Percentiles rank a stretch among this genome's conserved stretches.
Conservation (phyloP, 1,284 basidiomycete species). For the Apiotrichum domesticum region DNA sequence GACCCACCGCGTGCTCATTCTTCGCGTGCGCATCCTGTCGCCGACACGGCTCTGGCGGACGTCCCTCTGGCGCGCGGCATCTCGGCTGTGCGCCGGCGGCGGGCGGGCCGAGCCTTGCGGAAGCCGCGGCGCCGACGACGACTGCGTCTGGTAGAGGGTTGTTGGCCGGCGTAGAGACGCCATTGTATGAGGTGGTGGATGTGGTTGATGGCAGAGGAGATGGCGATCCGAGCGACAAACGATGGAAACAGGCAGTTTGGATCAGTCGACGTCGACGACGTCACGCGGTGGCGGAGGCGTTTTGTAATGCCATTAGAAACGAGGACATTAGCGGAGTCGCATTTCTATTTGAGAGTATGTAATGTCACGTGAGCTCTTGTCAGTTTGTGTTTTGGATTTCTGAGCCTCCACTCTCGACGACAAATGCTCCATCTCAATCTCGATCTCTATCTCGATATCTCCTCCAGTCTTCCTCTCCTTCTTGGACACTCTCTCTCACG, state of each 20-base stretch:
- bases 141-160: conserved; percentile 4
- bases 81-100: neutral
- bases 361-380: too few species aligned
- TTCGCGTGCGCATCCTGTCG: conserved; percentile 81
- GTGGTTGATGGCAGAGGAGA: too few species aligned
- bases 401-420: too few species aligned
- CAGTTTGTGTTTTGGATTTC: too few species aligned
- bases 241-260: neutral
- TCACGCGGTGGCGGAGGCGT: neutral
- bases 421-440: too few species aligned
- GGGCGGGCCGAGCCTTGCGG: neutral
- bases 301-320: neutral
- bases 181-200: conserved; percentile 15
- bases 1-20: conserved; percentile 73
- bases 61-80: conserved; percentile 11
- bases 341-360: too few species aligned
- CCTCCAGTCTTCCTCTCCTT: too few species aligned
- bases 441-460: too few species aligned
- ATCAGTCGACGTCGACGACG: too few species aligned
- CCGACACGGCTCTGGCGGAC: conserved; percentile 65
- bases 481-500: too few species aligned
- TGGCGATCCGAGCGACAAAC: neutral
- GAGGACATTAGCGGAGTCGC: too few species aligned
- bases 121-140: neutral
- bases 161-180: conserved; percentile 27